Base-by-base conservation (phyloP, 1,284 basidiomycete species). In the Wolfiporia cocos region DNA sequence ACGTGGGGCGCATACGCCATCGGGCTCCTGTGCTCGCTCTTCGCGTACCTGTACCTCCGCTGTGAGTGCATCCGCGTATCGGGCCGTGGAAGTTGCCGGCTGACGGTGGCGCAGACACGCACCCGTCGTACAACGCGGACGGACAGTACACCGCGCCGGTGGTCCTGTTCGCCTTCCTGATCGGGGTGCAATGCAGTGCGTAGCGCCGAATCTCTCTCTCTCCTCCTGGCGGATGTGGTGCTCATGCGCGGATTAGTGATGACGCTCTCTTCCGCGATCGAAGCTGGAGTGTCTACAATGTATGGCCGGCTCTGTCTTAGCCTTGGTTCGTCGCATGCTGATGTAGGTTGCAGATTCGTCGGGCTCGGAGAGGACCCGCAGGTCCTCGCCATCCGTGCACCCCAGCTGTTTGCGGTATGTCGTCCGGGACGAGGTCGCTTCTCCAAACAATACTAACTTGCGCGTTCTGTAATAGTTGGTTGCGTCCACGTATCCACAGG, bases 241-340 rank as follows among this genome's bases (percentile, higher is more conserved):
- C n/a, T 28, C 14, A 14, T 28, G 26, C 26, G 14, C 14, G 7
- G 14, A 7, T 9, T 28, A 86, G 81, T 77, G 18, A 61, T 83
- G 50, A 86, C 83, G 6, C 62, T 86, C 43, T 74, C 76, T 2
- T 80, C 81, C 17, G 77, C 82, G 2, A 78, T 88, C 48, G 82
- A 86, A 57, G 84, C 83, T 19, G 88, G 87, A 39, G 86, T 91
- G 2, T 90, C 86, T 2, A 91, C 87, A 1, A 89, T 91, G 79
- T 82, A 61, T 20, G 35, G n/a, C 36, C 32, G 11, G 23, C 31
- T 6, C 14, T 24, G 29, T 19, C 15, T 22, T 21, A 10, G 14
- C n/a, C 19, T n/a, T 20, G 29, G n/a, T n/a, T n/a, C n/a, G n/a
- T n/a, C n/a, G n/a, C n/a, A n/a, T n/a, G n/a, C n/a, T n/a, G n/a